Conservation (phyloP, 805 yeast genomes). For the Dipodascopsis tothii region DNA sequence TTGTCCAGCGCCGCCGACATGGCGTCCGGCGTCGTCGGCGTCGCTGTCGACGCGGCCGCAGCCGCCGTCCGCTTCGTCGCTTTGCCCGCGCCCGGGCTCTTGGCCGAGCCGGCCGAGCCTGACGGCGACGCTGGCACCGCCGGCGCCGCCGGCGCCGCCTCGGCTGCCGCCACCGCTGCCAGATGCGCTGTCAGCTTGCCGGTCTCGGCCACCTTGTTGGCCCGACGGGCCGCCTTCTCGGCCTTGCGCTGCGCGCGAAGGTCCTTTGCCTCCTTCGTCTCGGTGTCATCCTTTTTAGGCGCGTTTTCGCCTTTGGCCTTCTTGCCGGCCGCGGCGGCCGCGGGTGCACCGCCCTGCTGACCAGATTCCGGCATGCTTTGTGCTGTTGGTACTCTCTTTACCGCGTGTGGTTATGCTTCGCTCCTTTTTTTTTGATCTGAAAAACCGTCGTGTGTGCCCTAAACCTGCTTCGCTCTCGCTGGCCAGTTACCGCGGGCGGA, state of each 20-base stretch:
- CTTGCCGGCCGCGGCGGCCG: background rate
- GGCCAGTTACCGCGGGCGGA: no score
- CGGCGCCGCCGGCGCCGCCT: slow-evolving; percentile 14
- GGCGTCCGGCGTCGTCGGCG: background rate
- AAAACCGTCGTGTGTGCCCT: slow-evolving; percentile 1
- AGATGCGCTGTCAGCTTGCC: slow-evolving; percentile 12
- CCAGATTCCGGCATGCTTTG: slow-evolving; percentile 6
- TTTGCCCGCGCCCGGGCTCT: background rate
- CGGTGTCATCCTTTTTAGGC: background rate
- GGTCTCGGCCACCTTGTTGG: slow-evolving; percentile 62
- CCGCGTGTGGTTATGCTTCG: slow-evolving; percentile 1
- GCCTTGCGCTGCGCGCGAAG: slow-evolving; percentile 78
- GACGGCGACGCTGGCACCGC: slow-evolving; percentile 8
- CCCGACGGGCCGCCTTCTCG: slow-evolving; percentile 87
- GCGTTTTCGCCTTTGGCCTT: slow-evolving; percentile 17
- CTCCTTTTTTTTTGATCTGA: slow-evolving; percentile 16
- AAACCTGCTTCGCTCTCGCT: no score
- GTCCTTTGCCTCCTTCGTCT: slow-evolving; percentile 58
- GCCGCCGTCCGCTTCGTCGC: background rate
- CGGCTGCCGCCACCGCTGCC: background rate
- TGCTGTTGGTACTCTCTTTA: slow-evolving; percentile 17
- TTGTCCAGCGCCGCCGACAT: slow-evolving; percentile 17
- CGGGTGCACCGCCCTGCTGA: background rate
- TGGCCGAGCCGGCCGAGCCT: slow-evolving; percentile 6
- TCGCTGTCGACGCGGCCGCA: background rate